These are phyloP conservation scores for Pisolithus microcarpus DNA, from an alignment of 768 basidiomycete genomes.

Conservation along the genomic window DNA sequence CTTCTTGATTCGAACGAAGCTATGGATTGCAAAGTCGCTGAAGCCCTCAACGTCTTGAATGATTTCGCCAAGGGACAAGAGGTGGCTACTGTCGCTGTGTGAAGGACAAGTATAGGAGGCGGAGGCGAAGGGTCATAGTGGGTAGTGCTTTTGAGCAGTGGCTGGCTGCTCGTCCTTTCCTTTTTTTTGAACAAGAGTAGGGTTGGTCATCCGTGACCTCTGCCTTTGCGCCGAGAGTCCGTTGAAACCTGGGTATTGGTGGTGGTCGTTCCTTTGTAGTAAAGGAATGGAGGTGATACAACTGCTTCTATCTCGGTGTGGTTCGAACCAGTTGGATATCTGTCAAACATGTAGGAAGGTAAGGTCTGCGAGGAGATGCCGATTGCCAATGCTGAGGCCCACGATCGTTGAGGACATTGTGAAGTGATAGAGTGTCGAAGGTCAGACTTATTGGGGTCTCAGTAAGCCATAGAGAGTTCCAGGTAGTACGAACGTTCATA, in stretches of 20 bases:
- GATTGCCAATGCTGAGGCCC: too few relatives aligned
- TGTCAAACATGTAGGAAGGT: slow-evolving; percentile 21
- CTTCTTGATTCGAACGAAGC: slow-evolving; percentile 78
- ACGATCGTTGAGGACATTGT: too few relatives aligned
- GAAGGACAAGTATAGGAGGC: not conserved
- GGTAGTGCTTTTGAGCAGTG: slow-evolving; percentile 29
- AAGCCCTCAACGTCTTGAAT: slow-evolving; percentile 83
- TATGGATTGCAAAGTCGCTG: slow-evolving; percentile 83
- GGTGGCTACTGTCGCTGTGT: not conserved
- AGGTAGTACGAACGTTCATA: too few relatives aligned
- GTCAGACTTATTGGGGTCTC: too few relatives aligned
- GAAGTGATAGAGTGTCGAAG: too few relatives aligned
- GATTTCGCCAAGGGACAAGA: slow-evolving; percentile 59
- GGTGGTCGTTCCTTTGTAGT: slow-evolving; percentile 47
- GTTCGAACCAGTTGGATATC: slow-evolving; percentile 38
- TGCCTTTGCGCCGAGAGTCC: slow-evolving; percentile 32
- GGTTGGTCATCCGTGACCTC: slow-evolving; percentile 33
- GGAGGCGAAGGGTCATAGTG: not conserved
- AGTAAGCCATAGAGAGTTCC: too few relatives aligned
- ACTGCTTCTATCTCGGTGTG: slow-evolving; percentile 35
- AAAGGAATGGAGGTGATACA: slow-evolving; percentile 55
- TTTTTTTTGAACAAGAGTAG: slow-evolving; percentile 22
- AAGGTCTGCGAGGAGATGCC: too few relatives aligned
- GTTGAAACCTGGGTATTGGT: slow-evolving; percentile 37
- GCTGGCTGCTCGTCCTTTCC: slow-evolving; percentile 43